These are phyloP conservation scores for Lentinula novae-zelandiae DNA, from an alignment of 1,284 basidiomycete species.

Conservation along the genomic window DNA sequence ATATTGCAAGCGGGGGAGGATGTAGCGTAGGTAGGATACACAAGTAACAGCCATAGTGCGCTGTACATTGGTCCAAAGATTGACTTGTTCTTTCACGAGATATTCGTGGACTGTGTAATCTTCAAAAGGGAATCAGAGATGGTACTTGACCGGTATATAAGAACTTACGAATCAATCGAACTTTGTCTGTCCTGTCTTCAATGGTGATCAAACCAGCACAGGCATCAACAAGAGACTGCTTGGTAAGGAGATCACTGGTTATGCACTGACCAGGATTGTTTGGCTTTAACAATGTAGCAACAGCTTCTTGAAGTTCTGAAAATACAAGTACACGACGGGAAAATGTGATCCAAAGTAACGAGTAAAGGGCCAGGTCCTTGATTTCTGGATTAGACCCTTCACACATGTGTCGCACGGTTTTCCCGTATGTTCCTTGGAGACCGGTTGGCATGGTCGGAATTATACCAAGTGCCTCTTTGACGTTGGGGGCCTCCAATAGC, in stretches of 20 bases:
- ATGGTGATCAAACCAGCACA: not conserved
- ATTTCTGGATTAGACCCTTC: not conserved
- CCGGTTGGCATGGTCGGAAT: not conserved
- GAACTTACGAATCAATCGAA: conserved; percentile 1
- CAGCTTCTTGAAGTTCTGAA: not conserved
- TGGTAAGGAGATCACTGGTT: not conserved
- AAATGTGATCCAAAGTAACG: not conserved
- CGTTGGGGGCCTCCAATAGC: not conserved
- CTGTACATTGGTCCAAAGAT: not conserved
- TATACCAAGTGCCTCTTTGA: not conserved
- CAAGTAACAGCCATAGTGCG: not conserved
- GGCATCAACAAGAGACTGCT: not conserved
- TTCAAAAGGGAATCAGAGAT: not conserved
- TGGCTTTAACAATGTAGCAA: not conserved
- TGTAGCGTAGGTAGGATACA: not conserved
- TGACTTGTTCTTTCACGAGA: not conserved
- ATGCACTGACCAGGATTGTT: not conserved
- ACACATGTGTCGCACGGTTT: not conserved
- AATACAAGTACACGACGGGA: not conserved
- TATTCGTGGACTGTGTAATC: conserved; percentile 1
- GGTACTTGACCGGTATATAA: not conserved
- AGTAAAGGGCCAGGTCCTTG: not conserved
- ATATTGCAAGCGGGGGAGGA: not conserved
- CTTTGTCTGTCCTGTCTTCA: not conserved
- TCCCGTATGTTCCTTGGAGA: not conserved